Evolutionary conservation across 2,329 filamentous ascomycete species (phyloP).

Genomic region (Ilyonectria robusta): DNA sequence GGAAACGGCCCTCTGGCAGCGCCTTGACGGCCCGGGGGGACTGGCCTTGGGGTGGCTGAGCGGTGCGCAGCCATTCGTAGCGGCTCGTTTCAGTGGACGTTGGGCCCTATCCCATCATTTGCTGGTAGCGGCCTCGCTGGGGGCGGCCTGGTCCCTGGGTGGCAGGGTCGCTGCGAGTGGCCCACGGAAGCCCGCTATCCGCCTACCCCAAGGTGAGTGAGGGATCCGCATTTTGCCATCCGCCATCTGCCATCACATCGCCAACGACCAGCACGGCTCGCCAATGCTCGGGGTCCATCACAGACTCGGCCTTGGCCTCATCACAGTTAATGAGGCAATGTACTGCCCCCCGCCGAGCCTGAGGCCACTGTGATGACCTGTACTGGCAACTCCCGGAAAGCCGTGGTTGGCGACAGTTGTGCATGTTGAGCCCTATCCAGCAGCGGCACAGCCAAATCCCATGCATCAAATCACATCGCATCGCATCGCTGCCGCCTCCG

Average conservation of each 20-base stretch:
- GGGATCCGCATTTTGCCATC: not conserved
- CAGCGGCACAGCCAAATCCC: not conserved
- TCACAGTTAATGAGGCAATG: not conserved
- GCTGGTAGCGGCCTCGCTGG: not conserved
- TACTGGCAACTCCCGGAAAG: not conserved
- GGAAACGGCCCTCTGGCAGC: slow-evolving; percentile 6
- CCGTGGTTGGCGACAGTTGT: not conserved
- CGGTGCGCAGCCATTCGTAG: slow-evolving; percentile 24
- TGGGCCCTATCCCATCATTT: slow-evolving; percentile 18
- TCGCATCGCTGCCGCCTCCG: not conserved
- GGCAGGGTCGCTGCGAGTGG: not conserved
- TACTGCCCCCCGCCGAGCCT: not conserved
- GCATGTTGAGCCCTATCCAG: not conserved
- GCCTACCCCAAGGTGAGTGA: too few relatives aligned
- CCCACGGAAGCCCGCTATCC: not conserved
- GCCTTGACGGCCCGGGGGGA: slow-evolving; percentile 18
- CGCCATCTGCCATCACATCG: not conserved
- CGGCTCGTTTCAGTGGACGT: slow-evolving; percentile 24
- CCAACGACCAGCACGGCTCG: not conserved
- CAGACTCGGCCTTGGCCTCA: not conserved
- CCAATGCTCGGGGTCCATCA: not conserved
- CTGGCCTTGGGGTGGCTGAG: slow-evolving; percentile 26
- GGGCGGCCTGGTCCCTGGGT: not conserved
- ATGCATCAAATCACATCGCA: not conserved
- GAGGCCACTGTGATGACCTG: not conserved